Base-by-base conservation (phyloP, 2,329 filamentous ascomycete genomes). In the Penicillium sp. region DNA sequence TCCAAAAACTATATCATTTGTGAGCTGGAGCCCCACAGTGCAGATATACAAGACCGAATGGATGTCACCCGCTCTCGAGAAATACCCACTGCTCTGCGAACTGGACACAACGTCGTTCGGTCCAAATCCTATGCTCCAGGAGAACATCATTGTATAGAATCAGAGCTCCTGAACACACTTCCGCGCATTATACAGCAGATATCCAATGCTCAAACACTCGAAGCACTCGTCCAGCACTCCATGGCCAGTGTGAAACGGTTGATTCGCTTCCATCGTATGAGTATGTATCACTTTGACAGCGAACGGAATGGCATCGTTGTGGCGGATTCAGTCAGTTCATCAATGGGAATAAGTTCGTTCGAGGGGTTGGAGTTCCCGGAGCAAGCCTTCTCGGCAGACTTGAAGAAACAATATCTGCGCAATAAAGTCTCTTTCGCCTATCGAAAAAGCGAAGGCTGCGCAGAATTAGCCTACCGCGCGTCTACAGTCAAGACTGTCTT, bases 381-480 rank as follows among this genome's bases (percentile, higher is more conserved):
- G 1, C 89, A 89, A 1, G 90, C 94, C 68, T 96, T 96, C 33
- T 89, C 91, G 3, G 89, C 86, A 58, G 89, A 94, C 72, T 88
- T 90, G 27, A 84, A 90, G 59, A 89, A 92, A 9, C 73, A 94
- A 5, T 95, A 96, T 74, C 91, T 88, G 69, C 75, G 93, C 63
- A 95, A 94, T 76, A 92, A 90, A 67, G 90, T 95, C 3, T 86
- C 90, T 2, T 80, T 95, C 45, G 81, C 95, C 1, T 96, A 95
- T 70, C 89, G 94, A 65, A 82, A 90, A 27, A 89, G 91, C 50
- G 81, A 88, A 43, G 81, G 88, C 63, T 90, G 88, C 1, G 86
- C 91, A 2, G 81, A 89, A 44, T 81, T 96, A 12, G 89, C 95
- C 3, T 96, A 90, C 69, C 84, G 89, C 22, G 86, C 85, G 0